Evolutionary conservation across 106 monocot genomes (phyloP).

Genomic region (Platanthera zijinensis): DNA sequence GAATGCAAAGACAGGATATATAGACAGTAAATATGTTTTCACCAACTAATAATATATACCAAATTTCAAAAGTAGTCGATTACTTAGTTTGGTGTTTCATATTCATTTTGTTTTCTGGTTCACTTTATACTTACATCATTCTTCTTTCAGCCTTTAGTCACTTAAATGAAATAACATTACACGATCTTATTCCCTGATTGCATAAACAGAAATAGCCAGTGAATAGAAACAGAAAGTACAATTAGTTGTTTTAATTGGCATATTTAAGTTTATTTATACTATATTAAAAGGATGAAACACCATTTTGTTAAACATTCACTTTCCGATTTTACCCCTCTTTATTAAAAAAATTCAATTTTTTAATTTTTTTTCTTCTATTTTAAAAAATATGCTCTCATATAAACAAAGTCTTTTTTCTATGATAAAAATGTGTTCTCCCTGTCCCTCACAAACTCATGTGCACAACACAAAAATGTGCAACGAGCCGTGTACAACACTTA

Average conservation of each 20-base stretch:
- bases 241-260: neutral
- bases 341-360: too few relatives aligned
- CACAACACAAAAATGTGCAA: too few relatives aligned
- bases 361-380: too few relatives aligned
- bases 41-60: neutral
- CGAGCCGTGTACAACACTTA: too few relatives aligned
- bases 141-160: neutral
- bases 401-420: too few relatives aligned
- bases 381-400: too few relatives aligned
- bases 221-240: neutral
- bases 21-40: too few relatives aligned
- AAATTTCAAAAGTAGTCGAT: neutral
- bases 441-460: too few relatives aligned
- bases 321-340: too few relatives aligned
- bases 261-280: neutral
- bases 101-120: conserved; percentile 1
- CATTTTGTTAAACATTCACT: too few relatives aligned
- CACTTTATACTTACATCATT: neutral
- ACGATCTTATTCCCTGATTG: neutral
- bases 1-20: neutral
- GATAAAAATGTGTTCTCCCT: too few relatives aligned
- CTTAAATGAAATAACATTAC: neutral
- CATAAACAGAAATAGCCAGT: neutral
- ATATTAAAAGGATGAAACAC: too few relatives aligned
- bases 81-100: neutral